A percentile compares a stretch with the other conserved stretches of the same genome.
Evolutionary conservation across 768 basidiomycete species (phyloP).

Genomic region (Leucosporidium yakuticum): DNA sequence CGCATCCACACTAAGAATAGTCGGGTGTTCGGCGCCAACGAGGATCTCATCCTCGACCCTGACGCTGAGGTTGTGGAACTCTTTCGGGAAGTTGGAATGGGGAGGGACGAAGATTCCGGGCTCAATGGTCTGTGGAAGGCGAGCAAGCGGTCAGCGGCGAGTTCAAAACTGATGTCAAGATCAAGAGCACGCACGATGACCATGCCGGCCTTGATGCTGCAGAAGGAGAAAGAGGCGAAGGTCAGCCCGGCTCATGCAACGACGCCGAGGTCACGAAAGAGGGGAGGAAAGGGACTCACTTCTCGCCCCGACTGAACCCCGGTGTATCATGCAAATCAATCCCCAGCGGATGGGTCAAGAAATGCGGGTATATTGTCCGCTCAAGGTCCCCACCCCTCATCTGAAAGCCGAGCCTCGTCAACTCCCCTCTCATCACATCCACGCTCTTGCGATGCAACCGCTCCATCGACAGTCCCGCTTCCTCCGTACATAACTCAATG

Average conservation of each 20-base stretch:
- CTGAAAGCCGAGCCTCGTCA: constrained; percentile 63
- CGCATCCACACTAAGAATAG: constrained; percentile 62
- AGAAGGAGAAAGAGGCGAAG: background rate
- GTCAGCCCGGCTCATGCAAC: constrained; percentile 12
- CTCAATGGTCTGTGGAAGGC: constrained; percentile 22
- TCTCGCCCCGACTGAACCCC: constrained; percentile 41
- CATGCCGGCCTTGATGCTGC: constrained; percentile 68
- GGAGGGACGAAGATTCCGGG: constrained; percentile 83
- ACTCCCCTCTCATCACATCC: constrained; percentile 60
- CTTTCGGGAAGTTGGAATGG: constrained; percentile 66
- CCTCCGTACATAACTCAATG: constrained; percentile 44
- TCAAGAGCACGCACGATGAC: constrained; percentile 48
- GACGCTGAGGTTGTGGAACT: constrained; percentile 85
- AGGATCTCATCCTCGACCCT: constrained; percentile 84
- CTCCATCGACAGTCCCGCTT: constrained; percentile 57
- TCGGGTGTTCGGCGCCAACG: constrained; percentile 48
- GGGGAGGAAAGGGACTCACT: constrained; percentile 37
- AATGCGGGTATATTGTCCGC: constrained; percentile 79
- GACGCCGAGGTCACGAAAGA: constrained; percentile 1
- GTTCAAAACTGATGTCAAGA: background rate
- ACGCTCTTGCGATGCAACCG: constrained; percentile 72
- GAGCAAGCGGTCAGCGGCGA: constrained; percentile 2
- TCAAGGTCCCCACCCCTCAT: constrained; percentile 50
- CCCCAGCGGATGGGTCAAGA: constrained; percentile 83
- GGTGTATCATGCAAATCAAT: constrained; percentile 86